Base-by-base conservation (phyloP, 345 rosid species). In the Eucalyptus caleyi region DNA sequence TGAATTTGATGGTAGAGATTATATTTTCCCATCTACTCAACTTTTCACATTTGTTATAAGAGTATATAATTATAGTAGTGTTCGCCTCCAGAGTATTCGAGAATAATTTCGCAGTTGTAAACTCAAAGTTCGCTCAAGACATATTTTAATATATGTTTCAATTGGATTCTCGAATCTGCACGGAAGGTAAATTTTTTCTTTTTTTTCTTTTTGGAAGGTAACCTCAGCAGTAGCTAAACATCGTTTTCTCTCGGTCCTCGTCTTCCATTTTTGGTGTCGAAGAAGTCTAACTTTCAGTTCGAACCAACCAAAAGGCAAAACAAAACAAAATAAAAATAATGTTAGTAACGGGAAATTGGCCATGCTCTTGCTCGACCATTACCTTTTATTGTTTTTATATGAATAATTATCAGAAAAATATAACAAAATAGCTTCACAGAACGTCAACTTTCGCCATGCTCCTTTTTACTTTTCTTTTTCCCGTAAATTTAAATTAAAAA, bases 391-490 rank as follows among this genome's bases (percentile, higher is more conserved):
- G 62, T 86, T 51, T 51, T 24, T 53, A 37, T 86, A n/a, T 14
- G 49, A 54, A 16, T 11, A 56, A 59, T 56, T 59, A 32, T 87
- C 49, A 53, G 42, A 53, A 53, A 87, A 54, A 32, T 18, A 56
- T 34, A 87, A 51, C 37, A 34, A 49, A 86, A 65, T n/a, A n/a
- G 77, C 77, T 65, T 30, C 77, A 13, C 77, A 30, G 77, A 65
- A 19, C 77, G 32, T 65, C 37, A 65, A n/a, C 77, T 65, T 65
- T 65, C 37, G 18, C 34, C 3, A 30, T 30, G 37, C 77, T 45
- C 50, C 90, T 91, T 93, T 93, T 40, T 47, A n/a, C 45, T 91
- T 90, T 93, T 65, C 32, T 90, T 89, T 92, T 92, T 56, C 77
- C 34, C 80, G 49, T 87, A 77, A 89, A 89, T 89, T 88, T 67